Conservation (phyloP, 139 green algal species). For the Micromonas pusilla region DNA sequence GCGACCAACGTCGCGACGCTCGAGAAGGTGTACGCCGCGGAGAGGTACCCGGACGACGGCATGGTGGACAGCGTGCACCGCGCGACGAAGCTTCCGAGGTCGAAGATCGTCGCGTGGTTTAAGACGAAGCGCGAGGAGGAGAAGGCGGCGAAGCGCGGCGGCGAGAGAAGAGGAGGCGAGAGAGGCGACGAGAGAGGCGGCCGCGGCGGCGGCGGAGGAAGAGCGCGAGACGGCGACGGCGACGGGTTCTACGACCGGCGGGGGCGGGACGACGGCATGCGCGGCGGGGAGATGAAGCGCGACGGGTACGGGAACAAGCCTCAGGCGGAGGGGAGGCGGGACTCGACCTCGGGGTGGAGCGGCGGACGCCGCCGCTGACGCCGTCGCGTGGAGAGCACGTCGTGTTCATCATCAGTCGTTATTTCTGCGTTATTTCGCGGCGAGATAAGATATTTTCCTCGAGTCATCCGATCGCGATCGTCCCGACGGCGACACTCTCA, state of each 20-base stretch:
- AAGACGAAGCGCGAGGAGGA: conserved; percentile 10
- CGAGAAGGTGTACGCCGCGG: conserved; percentile 9
- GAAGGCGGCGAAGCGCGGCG: neutral
- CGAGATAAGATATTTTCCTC: no score
- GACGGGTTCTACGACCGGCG: neutral
- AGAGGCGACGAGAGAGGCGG: neutral
- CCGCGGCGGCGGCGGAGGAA: neutral
- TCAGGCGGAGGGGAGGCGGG: neutral
- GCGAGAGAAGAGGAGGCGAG: no score
- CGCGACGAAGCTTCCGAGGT: conserved; percentile 6
- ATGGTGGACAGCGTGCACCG: neutral
- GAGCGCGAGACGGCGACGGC: neutral
- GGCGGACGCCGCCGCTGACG: no score
- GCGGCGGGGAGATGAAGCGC: neutral
- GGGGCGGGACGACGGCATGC: neutral
- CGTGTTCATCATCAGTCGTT: no score
- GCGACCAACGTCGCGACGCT: conserved; percentile 14
- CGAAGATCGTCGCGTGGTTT: conserved; percentile 22
- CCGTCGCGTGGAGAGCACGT: no score
- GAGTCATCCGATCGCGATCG: no score
- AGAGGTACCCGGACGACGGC: neutral
- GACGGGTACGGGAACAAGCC: neutral
- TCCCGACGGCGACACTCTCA: no score
- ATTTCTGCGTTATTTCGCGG: neutral
- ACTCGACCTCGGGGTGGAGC: neutral